Evolutionary conservation across 371 early-diverging fungal species (phyloP).

Genomic region (Mucor saturninus): DNA sequence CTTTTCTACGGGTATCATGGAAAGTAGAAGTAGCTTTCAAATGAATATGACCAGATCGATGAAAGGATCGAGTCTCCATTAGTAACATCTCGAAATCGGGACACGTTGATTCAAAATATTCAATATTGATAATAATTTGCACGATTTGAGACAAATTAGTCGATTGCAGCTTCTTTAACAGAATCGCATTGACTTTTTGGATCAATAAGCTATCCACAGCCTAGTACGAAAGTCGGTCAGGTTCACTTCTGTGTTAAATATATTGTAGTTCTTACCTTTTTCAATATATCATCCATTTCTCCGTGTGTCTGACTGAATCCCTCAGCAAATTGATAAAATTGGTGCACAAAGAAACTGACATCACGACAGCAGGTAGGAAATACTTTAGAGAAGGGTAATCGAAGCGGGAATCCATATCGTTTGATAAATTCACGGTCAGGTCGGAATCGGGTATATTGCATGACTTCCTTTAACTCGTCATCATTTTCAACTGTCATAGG

Average conservation of each 20-base stretch:
- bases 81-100: constrained; percentile 80
- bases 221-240: constrained; percentile 31
- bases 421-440: constrained; percentile 52
- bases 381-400: constrained; percentile 83
- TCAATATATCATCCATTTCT: constrained; percentile 88
- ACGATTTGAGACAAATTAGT: constrained; percentile 77
- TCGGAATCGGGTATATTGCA: constrained; percentile 59
- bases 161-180: constrained; percentile 68
- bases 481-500: constrained; percentile 78
- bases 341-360: constrained; percentile 74
- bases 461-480: constrained; percentile 63
- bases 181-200: constrained; percentile 73
- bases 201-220: constrained; percentile 80
- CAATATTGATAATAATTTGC: constrained; percentile 84
- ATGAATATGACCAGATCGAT: constrained; percentile 61
- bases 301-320: constrained; percentile 83
- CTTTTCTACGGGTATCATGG: constrained; percentile 68
- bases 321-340: constrained; percentile 86
- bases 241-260: too few relatives aligned
- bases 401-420: constrained; percentile 69
- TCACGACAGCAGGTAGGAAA: constrained; percentile 76
- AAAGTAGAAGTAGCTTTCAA: constrained; percentile 78
- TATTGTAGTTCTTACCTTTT: constrained; percentile 54
- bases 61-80: constrained; percentile 68
- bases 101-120: constrained; percentile 79